These are phyloP conservation scores for Coprinopsis cinerea DNA, from an alignment of 768 basidiomycete genomes.

Conservation along the genomic window DNA sequence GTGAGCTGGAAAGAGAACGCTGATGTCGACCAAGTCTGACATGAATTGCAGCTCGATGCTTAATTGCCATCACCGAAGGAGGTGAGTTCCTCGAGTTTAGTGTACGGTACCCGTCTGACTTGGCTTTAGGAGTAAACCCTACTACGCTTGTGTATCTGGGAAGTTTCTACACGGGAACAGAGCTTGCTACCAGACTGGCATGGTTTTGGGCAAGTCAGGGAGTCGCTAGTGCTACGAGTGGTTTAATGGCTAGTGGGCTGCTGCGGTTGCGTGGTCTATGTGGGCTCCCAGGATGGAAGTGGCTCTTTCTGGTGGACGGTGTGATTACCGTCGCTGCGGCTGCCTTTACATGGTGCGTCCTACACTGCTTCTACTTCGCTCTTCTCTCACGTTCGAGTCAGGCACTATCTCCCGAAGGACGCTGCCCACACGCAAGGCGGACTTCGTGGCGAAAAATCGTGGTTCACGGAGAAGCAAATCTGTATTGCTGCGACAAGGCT, in stretches of 20 bases:
- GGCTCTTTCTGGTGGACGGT: constrained; percentile 36
- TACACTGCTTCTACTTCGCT: background rate
- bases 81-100: constrained; percentile 13
- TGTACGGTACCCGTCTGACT: background rate
- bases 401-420: constrained; percentile 32
- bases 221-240: constrained; percentile 33
- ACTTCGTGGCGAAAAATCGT: constrained; percentile 27
- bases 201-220: constrained; percentile 38
- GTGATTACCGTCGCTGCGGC: constrained; percentile 30
- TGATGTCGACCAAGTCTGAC: background rate
- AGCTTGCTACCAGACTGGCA: constrained; percentile 35
- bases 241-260: constrained; percentile 35
- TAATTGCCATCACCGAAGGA: constrained; percentile 37
- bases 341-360: constrained; percentile 25
- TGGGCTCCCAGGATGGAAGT: constrained; percentile 36
- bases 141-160: constrained; percentile 38
- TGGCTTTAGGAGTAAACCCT: constrained; percentile 25
- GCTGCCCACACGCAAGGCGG: constrained; percentile 24
- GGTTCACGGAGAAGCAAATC: constrained; percentile 29
- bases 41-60: constrained; percentile 23
- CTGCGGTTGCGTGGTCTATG: constrained; percentile 28
- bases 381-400: constrained; percentile 7
- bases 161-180: constrained; percentile 37
- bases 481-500: constrained; percentile 32
- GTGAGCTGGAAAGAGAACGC: constrained; percentile 15